phyloP scores from a whole-genome alignment of 2,329 filamentous ascomycete genomes.

The Escovopsis sp. region DNA sequence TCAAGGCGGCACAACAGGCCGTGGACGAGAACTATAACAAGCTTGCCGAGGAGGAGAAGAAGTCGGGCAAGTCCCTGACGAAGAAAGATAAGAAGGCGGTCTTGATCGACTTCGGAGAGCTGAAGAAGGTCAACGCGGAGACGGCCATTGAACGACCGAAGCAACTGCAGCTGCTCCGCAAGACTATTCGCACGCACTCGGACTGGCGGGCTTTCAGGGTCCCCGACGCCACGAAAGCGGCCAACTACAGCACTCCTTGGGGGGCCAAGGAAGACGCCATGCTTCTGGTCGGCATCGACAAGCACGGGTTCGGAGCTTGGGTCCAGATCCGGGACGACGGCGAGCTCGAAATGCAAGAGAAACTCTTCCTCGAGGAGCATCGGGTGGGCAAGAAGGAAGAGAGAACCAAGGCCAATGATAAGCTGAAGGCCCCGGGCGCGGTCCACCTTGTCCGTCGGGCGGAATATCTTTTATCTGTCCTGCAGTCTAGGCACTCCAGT shows the following conservation, averaged over 20 bases:
- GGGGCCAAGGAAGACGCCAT: conserved; percentile 90
- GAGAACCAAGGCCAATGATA: conserved; percentile 60
- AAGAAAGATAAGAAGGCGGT: conserved; percentile 98
- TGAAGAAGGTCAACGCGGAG: conserved; percentile 91
- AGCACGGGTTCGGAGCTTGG: conserved; percentile 94
- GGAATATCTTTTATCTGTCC: conserved; percentile 88
- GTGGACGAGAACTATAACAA: conserved; percentile 54
- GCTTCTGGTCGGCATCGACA: conserved; percentile 85
- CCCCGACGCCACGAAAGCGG: conserved; percentile 79
- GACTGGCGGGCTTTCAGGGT: conserved; percentile 75
- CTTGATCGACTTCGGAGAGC: conserved; percentile 81
- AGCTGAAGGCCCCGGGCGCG: conserved; percentile 85
- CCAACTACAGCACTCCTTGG: conserved; percentile 86
- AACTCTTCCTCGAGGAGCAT: conserved; percentile 93
- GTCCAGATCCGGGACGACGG: conserved; percentile 81
- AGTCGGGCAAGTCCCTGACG: conserved; percentile 65
- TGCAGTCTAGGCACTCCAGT: conserved; percentile 70
- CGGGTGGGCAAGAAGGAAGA: conserved; percentile 97
- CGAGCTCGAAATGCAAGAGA: conserved; percentile 73
- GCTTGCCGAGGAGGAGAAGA: conserved; percentile 68
- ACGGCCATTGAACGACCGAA: conserved; percentile 83
- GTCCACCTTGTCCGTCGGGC: conserved; percentile 91
- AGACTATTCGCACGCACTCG: conserved; percentile 49
- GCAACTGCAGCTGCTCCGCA: conserved; percentile 72
- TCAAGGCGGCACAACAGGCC: conserved; percentile 40